Conservation (phyloP, 2,329 filamentous ascomycete genomes). For the Epichloe gansuensis region DNA sequence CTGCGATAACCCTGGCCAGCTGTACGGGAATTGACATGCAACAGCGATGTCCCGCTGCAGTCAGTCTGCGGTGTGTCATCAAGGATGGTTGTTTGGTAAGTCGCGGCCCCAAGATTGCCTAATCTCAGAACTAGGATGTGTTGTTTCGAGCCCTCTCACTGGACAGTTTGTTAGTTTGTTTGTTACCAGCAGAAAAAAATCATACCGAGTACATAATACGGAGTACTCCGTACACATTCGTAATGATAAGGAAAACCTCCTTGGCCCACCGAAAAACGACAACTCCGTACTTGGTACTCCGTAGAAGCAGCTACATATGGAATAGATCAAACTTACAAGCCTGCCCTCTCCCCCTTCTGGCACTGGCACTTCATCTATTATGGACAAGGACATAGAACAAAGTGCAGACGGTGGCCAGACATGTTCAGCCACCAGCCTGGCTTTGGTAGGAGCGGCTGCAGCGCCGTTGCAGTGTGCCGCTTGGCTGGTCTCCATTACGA, state of each 20-base stretch:
- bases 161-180: neutral
- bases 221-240: neutral
- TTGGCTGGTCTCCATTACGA: conserved; percentile 27
- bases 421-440: neutral
- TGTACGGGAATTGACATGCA: neutral
- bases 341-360: neutral
- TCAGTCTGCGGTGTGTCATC: neutral
- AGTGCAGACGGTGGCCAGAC: neutral
- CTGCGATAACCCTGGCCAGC: too few species aligned
- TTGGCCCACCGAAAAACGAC: too few species aligned
- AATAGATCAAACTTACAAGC: neutral
- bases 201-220: conserved; percentile 14
- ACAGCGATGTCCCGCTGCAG: neutral
- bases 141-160: conserved; percentile 3
- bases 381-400: neutral
- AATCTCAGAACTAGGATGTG: conserved; percentile 1
- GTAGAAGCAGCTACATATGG: too few species aligned
- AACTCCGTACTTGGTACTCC: too few species aligned
- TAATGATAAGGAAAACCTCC: neutral
- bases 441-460: conserved; percentile 2
- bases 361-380: neutral
- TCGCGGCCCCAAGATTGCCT: conserved; percentile 1
- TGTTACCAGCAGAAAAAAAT: conserved; percentile 24
- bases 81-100: neutral
- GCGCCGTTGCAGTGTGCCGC: neutral